These are phyloP conservation scores for Chlorella ohadii DNA, from an alignment of 139 green algal species.

Conservation along the genomic window DNA sequence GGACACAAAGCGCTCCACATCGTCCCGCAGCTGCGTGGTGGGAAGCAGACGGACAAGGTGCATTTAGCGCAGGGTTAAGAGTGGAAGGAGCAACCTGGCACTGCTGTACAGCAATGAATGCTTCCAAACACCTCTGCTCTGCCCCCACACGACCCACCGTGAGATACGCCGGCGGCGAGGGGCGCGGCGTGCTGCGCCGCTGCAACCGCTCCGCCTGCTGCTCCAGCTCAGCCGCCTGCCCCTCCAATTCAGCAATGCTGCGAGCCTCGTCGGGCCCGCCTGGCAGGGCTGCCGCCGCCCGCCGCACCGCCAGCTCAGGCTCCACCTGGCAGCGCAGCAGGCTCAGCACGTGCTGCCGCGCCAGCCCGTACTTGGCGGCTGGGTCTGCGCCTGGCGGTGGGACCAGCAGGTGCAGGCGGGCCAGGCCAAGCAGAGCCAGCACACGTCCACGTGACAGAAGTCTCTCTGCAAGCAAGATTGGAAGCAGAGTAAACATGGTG, in stretches of 20 bases:
- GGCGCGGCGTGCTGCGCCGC: constrained; percentile 69
- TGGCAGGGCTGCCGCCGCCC: constrained; percentile 47
- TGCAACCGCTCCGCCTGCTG: constrained; percentile 34
- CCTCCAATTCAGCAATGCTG: constrained; percentile 42
- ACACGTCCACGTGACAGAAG: constrained; percentile 49
- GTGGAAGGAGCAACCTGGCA: too few species aligned
- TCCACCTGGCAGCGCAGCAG: constrained; percentile 50
- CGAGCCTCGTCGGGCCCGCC: constrained; percentile 63
- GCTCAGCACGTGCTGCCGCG: constrained; percentile 40
- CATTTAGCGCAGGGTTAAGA: too few species aligned
- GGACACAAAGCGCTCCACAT: constrained; percentile 58
- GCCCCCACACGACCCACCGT: not conserved
- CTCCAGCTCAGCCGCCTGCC: constrained; percentile 3
- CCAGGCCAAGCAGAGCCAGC: constrained; percentile 84
- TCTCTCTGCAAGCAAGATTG: constrained; percentile 9
- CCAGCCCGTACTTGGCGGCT: constrained; percentile 66
- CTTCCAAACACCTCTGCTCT: not conserved
- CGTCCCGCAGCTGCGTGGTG: constrained; percentile 37
- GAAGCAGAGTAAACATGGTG: not conserved
- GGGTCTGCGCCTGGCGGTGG: constrained; percentile 82
- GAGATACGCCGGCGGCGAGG: constrained; percentile 75
- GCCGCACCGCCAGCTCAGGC: constrained; percentile 56
- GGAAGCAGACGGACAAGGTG: too few species aligned
- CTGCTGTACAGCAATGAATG: too few species aligned
- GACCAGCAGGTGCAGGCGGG: constrained; percentile 83